Percentiles rank a stretch among this genome's conserved stretches.
Conservation (phyloP, 129 eudicot genomes). For the Centella asiatica region DNA sequence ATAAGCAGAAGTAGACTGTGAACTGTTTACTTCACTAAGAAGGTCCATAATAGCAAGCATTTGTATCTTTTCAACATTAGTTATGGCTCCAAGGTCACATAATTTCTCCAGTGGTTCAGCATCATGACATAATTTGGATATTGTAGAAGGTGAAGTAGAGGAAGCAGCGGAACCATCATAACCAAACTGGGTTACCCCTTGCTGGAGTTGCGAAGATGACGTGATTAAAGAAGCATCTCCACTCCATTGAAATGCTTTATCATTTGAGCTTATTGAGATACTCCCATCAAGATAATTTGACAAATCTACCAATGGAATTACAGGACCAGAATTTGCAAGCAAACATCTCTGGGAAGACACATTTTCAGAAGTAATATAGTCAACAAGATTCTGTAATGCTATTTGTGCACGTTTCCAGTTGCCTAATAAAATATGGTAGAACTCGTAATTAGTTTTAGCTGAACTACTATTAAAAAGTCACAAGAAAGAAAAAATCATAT, state of each 20-base stretch:
- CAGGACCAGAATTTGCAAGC: constrained; percentile 16
- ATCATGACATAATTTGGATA: constrained; percentile 43
- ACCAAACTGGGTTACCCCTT: constrained; percentile 24
- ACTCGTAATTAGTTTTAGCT: background rate
- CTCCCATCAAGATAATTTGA: constrained; percentile 69
- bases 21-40: constrained; percentile 68
- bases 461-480: background rate
- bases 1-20: constrained; percentile 61
- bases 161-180: constrained; percentile 25
- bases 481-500: constrained; percentile 5
- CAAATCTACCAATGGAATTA: constrained; percentile 42
- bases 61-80: constrained; percentile 52
- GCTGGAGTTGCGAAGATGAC: constrained; percentile 34
- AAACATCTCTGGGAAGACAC: constrained; percentile 17
- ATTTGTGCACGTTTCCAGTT: constrained; percentile 81
- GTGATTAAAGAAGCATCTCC: constrained; percentile 19
- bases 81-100: constrained; percentile 28
- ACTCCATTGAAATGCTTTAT: constrained; percentile 48
- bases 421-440: constrained; percentile 35
- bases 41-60: constrained; percentile 64
- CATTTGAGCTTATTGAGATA: constrained; percentile 23
- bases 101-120: constrained; percentile 46
- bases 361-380: constrained; percentile 31
- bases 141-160: constrained; percentile 32
- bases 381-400: constrained; percentile 50